Percentiles rank a stretch among this genome's conserved stretches.
These are phyloP conservation scores for Recurvomyces mirabilis DNA, from an alignment of 495 filamentous ascomycete species.

Conservation along the genomic window DNA sequence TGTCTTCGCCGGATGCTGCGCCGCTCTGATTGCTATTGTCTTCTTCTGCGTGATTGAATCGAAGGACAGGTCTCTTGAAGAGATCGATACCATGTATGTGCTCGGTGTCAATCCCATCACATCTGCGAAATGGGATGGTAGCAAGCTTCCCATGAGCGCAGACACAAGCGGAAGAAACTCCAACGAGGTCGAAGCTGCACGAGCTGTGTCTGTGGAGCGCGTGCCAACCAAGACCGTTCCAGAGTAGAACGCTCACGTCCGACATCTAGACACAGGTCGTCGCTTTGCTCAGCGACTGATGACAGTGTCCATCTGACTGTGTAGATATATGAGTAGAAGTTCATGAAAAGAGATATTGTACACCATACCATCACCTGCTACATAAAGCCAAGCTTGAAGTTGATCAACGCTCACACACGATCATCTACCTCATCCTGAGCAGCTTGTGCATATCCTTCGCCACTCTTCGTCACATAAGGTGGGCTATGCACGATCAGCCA, in stretches of 20 bases:
- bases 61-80: constrained; percentile 56
- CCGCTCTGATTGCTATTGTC: constrained; percentile 50
- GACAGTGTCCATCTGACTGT: too few species aligned
- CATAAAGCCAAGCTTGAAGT: not conserved
- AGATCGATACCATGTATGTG: constrained; percentile 64
- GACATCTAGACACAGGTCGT: too few species aligned
- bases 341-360: not conserved
- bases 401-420: not conserved
- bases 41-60: constrained; percentile 73
- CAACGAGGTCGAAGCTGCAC: not conserved
- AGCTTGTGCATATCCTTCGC: not conserved
- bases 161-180: not conserved
- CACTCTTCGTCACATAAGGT: constrained; percentile 6
- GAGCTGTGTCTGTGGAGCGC: not conserved
- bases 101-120: not conserved
- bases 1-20: constrained; percentile 62
- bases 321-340: too few species aligned
- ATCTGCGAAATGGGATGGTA: constrained; percentile 1
- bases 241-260: too few species aligned
- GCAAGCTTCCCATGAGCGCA: not conserved
- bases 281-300: too few species aligned
- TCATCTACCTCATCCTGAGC: constrained; percentile 11
- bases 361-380: not conserved
- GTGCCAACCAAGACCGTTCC: not conserved
- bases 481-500: constrained; percentile 3